Evolutionary conservation across 2,329 filamentous ascomycete genomes (phyloP).

Genomic region (Davidsoniella australis): DNA sequence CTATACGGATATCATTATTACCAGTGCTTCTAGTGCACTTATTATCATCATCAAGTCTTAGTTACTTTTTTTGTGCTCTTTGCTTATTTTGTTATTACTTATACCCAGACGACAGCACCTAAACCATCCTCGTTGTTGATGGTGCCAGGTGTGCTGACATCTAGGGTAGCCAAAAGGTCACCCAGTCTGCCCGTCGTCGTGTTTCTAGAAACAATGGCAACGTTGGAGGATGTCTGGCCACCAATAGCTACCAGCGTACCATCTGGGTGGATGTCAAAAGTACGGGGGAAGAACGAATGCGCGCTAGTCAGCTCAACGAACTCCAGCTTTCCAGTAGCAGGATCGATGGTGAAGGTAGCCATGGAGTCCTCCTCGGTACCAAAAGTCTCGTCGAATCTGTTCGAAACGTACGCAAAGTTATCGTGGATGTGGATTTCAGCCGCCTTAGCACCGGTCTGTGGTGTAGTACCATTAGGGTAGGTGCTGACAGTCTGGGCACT

Average conservation of each 20-base stretch:
- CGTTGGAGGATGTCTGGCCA: slow-evolving; percentile 40
- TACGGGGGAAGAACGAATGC: slow-evolving; percentile 42
- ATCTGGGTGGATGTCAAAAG: slow-evolving; percentile 41
- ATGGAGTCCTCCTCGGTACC: slow-evolving; percentile 36
- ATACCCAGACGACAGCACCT: slow-evolving; percentile 28
- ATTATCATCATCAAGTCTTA: too few relatives aligned
- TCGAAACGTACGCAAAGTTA: slow-evolving; percentile 41
- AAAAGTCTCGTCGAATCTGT: slow-evolving; percentile 44
- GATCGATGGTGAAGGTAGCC: slow-evolving; percentile 31
- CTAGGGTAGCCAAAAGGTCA: slow-evolving; percentile 24
- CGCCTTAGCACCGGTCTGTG: slow-evolving; percentile 30
- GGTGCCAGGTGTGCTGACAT: slow-evolving; percentile 24
- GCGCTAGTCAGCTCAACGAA: slow-evolving; percentile 39
- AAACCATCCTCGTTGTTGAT: slow-evolving; percentile 29
- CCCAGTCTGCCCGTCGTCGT: slow-evolving; percentile 37
- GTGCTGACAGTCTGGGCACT: slow-evolving; percentile 30
- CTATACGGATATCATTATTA: too few relatives aligned
- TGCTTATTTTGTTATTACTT: not conserved
- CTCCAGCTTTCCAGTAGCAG: slow-evolving; percentile 28
- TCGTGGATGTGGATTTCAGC: slow-evolving; percentile 37
- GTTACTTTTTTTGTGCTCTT: too few relatives aligned
- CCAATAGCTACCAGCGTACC: slow-evolving; percentile 46
- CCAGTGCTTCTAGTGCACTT: too few relatives aligned
- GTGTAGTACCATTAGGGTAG: slow-evolving; percentile 25
- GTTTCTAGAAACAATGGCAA: slow-evolving; percentile 41